Evolutionary conservation across 2,329 filamentous ascomycete genomes (phyloP).

Genomic region (Monosporascus sp.): DNA sequence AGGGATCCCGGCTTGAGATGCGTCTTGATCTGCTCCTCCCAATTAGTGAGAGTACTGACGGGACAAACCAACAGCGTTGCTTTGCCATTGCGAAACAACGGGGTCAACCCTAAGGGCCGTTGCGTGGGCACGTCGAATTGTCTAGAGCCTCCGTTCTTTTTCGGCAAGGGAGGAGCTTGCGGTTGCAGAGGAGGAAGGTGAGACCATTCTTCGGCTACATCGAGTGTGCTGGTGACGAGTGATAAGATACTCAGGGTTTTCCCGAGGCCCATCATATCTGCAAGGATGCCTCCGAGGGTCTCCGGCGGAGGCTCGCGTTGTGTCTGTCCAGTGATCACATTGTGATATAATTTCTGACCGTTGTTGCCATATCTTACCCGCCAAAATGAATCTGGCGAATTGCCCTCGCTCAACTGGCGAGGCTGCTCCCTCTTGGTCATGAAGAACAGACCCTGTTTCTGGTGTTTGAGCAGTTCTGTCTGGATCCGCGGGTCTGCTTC

Average conservation of each 20-base stretch:
- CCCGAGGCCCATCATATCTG: slow-evolving; percentile 85
- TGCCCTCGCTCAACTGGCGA: slow-evolving; percentile 51
- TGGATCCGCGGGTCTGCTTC: slow-evolving; percentile 58
- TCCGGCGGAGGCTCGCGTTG: slow-evolving; percentile 57
- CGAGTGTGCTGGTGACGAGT: slow-evolving; percentile 62
- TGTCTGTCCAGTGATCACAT: slow-evolving; percentile 76
- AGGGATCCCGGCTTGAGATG: slow-evolving; percentile 65
- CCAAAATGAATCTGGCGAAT: slow-evolving; percentile 72
- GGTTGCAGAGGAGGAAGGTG: slow-evolving; percentile 46
- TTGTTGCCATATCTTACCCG: slow-evolving; percentile 48
- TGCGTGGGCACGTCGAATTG: slow-evolving; percentile 36
- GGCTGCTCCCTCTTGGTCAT: slow-evolving; percentile 74
- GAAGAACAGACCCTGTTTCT: slow-evolving; percentile 85
- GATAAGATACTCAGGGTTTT: slow-evolving; percentile 84
- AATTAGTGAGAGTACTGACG: slow-evolving; percentile 86
- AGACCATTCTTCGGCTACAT: slow-evolving; percentile 59
- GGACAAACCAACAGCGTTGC: slow-evolving; percentile 85
- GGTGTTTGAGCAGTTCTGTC: slow-evolving; percentile 72
- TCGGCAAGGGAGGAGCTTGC: slow-evolving; percentile 31
- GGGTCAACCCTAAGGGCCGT: slow-evolving; percentile 42
- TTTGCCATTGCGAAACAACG: slow-evolving; percentile 61
- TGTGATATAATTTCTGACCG: slow-evolving; percentile 61
- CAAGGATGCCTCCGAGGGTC: slow-evolving; percentile 67
- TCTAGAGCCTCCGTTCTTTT: slow-evolving; percentile 30
- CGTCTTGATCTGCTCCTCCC: slow-evolving; percentile 85